Base-by-base conservation (phyloP, 2,329 filamentous ascomycete genomes). In the Fusarium ambrosium region DNA sequence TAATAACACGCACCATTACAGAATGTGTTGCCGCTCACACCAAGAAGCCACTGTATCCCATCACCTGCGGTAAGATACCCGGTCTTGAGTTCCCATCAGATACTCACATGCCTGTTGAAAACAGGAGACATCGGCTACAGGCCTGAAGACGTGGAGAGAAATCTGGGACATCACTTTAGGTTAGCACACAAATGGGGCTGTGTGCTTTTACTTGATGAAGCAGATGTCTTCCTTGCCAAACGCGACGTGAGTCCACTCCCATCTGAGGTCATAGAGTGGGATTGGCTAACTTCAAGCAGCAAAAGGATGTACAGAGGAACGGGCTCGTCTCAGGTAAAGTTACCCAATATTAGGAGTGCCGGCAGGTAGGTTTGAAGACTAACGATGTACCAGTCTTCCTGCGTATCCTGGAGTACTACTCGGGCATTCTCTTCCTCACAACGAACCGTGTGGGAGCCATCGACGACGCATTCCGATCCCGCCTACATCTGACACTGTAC, bases 311-410 rank as follows among this genome's bases (percentile, higher is more conserved):
- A 6, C 37, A 41, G 37, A 41, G 37, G 9, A 41, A 41, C 18
- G 37, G 37, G 1, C 37, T 41, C 9, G 37, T 41, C 37, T 41
- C 37, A 41, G 37, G 37, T 39, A 9, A 39, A 39, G 18, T 18
- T 4, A 39, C 18, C 37, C 37, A 39, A 10, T 0, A 2, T 18
- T 0, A 39, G 2, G 18, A 39, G 8, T n/a, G 4, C 18, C 6
- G 18, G 4, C 8, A n/a, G 34, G 16, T 32, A 18, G 16, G 7
- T 39, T 10, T 9, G 18, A 36, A 18, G 18, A n/a, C 37, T 39
- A n/a, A 39, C 37, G 1, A 10, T 4, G 4, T n/a, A 6, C 8
- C 10, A 39, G 37, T 39, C 37, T 39, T 39, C 37, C 18, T 39
- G 8, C 37, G 37, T 20, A 41, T 41, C 37, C 37, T n/a, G 20